Conservation (phyloP, 345 rosid species). For the Salix purpurea region DNA sequence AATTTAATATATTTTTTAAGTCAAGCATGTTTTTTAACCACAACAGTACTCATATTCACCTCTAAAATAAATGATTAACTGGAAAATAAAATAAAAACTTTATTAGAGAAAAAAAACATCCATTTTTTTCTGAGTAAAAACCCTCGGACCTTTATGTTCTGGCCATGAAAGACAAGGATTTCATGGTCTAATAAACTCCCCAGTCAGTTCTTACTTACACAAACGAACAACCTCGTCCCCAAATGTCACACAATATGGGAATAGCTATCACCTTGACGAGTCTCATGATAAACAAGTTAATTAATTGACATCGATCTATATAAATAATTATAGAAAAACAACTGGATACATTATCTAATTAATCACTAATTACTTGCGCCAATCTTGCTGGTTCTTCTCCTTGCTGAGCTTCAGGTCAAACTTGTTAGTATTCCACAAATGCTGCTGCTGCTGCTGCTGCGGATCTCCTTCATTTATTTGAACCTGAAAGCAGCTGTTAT, state of each 20-base stretch:
- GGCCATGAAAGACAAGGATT: not conserved
- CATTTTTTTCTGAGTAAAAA: not conserved
- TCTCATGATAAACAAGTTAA: not conserved
- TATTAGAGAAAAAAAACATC: not conserved
- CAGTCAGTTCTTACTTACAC: not conserved
- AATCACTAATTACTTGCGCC: not conserved
- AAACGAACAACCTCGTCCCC: not conserved
- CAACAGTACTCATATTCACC: no score
- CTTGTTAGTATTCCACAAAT: constrained; percentile 18
- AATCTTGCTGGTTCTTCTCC: constrained; percentile 12
- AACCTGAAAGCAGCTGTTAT: constrained; percentile 11
- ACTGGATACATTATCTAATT: not conserved
- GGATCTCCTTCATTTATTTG: constrained; percentile 21
- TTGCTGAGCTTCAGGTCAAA: constrained; percentile 3
- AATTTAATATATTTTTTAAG: no score
- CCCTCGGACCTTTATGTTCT: not conserved
- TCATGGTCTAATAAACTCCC: not conserved
- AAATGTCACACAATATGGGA: not conserved
- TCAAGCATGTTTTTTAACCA: no score
- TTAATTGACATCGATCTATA: not conserved
- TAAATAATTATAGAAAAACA: not conserved
- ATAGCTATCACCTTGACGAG: not conserved
- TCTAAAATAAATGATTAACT: not conserved
- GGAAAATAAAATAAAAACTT: not conserved
- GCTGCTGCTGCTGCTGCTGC: constrained; percentile 1